Conservation (phyloP, 2,329 filamentous ascomycete genomes). For the Xylaria sp. region DNA sequence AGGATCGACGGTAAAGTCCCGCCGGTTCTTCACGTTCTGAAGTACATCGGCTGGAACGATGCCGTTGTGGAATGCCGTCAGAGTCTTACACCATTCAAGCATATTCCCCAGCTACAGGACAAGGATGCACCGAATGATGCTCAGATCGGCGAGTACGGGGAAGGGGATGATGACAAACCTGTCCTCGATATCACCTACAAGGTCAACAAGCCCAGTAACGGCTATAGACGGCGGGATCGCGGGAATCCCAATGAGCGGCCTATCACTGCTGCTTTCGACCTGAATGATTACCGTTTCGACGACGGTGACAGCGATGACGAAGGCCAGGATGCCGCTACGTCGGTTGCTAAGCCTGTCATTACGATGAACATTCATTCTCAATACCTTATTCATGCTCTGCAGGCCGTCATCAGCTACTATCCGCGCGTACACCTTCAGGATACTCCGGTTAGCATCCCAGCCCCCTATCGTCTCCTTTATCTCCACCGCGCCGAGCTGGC, state of each 20-base stretch:
- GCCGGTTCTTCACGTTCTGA: constrained; percentile 56
- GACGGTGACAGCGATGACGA: constrained; percentile 23
- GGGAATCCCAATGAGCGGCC: constrained; percentile 26
- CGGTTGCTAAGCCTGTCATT: constrained; percentile 46
- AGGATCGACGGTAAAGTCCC: constrained; percentile 49
- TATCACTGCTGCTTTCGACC: constrained; percentile 28
- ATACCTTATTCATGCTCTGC: constrained; percentile 59
- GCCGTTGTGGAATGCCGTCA: constrained; percentile 51
- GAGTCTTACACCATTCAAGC: constrained; percentile 25
- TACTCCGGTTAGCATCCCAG: constrained; percentile 53
- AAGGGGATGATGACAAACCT: constrained; percentile 45
- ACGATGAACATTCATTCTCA: constrained; percentile 55
- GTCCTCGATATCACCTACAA: constrained; percentile 55
- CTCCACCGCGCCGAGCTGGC: constrained; percentile 59
- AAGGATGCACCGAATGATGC: constrained; percentile 12
- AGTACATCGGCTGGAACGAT: constrained; percentile 53
- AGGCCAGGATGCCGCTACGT: constrained; percentile 37
- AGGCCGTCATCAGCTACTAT: constrained; percentile 61
- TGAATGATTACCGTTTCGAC: constrained; percentile 31
- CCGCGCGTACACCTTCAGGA: constrained; percentile 55
- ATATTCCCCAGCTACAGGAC: constrained; percentile 21
- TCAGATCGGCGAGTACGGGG: constrained; percentile 40
- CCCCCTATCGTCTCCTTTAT: constrained; percentile 61
- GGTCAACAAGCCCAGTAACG: constrained; percentile 37
- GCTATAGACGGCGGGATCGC: constrained; percentile 37